Percentiles rank a stretch among this genome's conserved stretches.
These are phyloP conservation scores for Chalaropsis ovoidea DNA, from an alignment of 2,329 filamentous ascomycete species.

Conservation along the genomic window DNA sequence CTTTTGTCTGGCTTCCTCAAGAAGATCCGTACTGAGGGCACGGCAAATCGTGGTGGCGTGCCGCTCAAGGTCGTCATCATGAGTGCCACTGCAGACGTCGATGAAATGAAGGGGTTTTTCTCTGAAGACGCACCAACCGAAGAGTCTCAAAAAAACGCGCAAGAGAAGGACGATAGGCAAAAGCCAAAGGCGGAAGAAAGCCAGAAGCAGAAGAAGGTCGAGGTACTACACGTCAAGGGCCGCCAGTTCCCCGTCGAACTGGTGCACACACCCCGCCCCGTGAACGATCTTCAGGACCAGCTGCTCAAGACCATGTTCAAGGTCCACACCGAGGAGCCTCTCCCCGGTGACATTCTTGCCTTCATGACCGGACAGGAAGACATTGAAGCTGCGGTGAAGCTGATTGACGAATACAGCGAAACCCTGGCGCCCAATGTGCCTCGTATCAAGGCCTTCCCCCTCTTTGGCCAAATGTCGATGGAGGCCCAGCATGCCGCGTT, in stretches of 20 bases:
- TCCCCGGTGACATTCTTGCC: slow-evolving; percentile 88
- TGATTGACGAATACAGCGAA: slow-evolving; percentile 69
- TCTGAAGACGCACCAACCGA: slow-evolving; percentile 27
- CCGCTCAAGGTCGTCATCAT: slow-evolving; percentile 86
- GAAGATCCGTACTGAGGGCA: slow-evolving; percentile 56
- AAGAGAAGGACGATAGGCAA: not conserved
- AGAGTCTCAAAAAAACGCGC: not conserved
- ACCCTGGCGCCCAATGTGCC: slow-evolving; percentile 66
- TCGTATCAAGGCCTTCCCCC: slow-evolving; percentile 59
- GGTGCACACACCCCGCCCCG: slow-evolving; percentile 61
- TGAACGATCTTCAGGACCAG: slow-evolving; percentile 71
- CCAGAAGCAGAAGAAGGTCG: slow-evolving; percentile 23
- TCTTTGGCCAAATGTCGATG: slow-evolving; percentile 85
- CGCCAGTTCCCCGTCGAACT: slow-evolving; percentile 78
- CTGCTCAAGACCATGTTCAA: slow-evolving; percentile 74
- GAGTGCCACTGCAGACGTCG: slow-evolving; percentile 90
- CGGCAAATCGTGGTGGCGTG: slow-evolving; percentile 56
- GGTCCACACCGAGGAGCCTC: slow-evolving; percentile 74
- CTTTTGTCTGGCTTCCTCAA: slow-evolving; percentile 80
- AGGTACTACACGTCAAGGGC: slow-evolving; percentile 57
- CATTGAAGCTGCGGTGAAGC: slow-evolving; percentile 68
- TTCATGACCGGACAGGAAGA: slow-evolving; percentile 91
- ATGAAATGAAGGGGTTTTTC: slow-evolving; percentile 63
- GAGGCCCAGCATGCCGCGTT: slow-evolving; percentile 81
- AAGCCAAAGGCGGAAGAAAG: not conserved